Base-by-base conservation (phyloP, 805 yeast genomes). In the Starmerella davenportii region DNA sequence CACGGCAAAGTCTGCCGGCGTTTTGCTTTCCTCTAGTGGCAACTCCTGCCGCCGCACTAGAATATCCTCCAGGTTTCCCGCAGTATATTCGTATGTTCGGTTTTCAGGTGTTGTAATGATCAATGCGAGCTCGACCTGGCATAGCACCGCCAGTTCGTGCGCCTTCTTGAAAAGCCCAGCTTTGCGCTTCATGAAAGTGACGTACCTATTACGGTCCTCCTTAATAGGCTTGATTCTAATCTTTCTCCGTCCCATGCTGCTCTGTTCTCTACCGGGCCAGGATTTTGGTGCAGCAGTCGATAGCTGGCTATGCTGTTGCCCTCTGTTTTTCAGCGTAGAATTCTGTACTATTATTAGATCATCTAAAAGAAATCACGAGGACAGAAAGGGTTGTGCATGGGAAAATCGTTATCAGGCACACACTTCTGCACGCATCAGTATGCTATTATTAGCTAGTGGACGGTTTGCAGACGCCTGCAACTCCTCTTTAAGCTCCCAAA, bases 191-290 rank as follows among this genome's bases (percentile, higher is more conserved):
- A 81, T 81, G 57, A 87, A 90, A 0, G 98, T 87, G 53, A 63
- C 65, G 28, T 60, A 51, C 11, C 67, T 58, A 59, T 84, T 87
- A 40, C 96, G 66, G 57, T 87, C 95, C 50, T 87, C 94, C 11
- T 74, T 64, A 42, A 87, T 74, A 28, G 96, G 96, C 59, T 80
- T 74, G 51, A 87, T 87, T 45, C 79, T 90, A 47, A 87, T 87
- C 59, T 87, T 90, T 63, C 95, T 78, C 66, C 98, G 77, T 38
- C 98, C 98, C 98, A 87, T 90, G 37, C n/a, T n/a, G n/a, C n/a
- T 7, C n/a, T n/a, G n/a, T n/a, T n/a, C n/a, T n/a, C n/a, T n/a
- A n/a, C n/a, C n/a, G n/a, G n/a, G n/a, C 30, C 16, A 17, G 16
- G n/a, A n/a, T n/a, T n/a, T n/a, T n/a, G n/a, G n/a, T n/a, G n/a